Base-by-base conservation (phyloP, 2,329 filamentous ascomycete genomes). In the Saccharata proteae region DNA sequence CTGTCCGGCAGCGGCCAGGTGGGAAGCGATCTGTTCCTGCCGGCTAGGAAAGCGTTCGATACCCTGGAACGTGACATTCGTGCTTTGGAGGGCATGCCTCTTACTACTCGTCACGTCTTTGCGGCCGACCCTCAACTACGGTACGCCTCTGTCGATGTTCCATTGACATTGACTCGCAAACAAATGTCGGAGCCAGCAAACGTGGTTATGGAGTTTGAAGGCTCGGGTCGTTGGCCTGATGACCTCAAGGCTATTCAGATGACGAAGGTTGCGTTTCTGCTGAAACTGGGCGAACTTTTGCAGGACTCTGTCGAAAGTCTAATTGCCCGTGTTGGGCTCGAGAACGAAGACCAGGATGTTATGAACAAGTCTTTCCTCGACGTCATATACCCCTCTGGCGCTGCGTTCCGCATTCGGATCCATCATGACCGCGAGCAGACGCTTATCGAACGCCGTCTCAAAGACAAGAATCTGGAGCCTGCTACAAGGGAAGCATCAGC, bases 141-240 rank as follows among this genome's bases (percentile, higher is more conserved):
- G 23, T 88, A 80, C 41, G 64, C 84, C 1, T 83, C 79, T 0
- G 54, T 80, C 17, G 59, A 63, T 7, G 44, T 62, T 13, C 74
- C 75, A 1, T 42, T 53, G 3, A 53, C 65, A 22, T 59, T 60
- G 15, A 61, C 64, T 10, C 57, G 60, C 29, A 64, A 61, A 44
- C 55, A 12, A 45, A 64, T 32, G 11, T 41, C 46, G 49, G 54
- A 16, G 8, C 78, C 82, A 1, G 78, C 86, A 42, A 77, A 92
- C 42, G 71, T 92, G 18, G 70, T 85, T 24, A 67, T 98, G 28
- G 86, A 88, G 48, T 96, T 98, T 44, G 90, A 98, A 58, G 82
- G 80, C 4, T 96, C 90, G 5, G 78, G 76, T 26, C 79, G 83
- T 43, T 98, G 90, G 90, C 90, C 90, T 0, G 86, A 96, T 49